Base-by-base conservation (phyloP, 2,329 filamentous ascomycete species). In the Dactylellina drechsleri region DNA sequence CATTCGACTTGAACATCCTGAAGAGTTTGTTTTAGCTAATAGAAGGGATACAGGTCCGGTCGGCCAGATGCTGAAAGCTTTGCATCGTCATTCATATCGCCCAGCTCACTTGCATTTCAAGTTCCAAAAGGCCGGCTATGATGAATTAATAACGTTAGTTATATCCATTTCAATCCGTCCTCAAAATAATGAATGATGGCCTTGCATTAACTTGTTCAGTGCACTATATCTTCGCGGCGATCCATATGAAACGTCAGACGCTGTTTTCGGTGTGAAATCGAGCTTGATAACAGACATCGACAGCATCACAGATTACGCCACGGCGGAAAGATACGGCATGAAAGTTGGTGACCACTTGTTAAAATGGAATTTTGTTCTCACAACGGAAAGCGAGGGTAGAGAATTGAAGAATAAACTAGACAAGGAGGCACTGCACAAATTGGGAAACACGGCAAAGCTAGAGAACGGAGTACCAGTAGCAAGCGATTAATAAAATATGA, bases 81-180 rank as follows among this genome's bases (percentile, higher is more conserved):
- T 95, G 79, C 85, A 86, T n/a, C 84, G 92, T n/a, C 92, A 95
- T 83, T 88, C 88, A 66, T 93, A 88, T 83, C 83, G 92, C 61
- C 92, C 92, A 0, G 87, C 89, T 18, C 92, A 95, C 81, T 87
- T 94, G 85, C 92, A 95, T 82, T 95, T 95, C 79, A 95, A 96
- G 91, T 93, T 96, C 83, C 88, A 90, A 80, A 93, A 92, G 84
- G 82, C 85, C 40, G 91, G 91, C 0, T 93, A 87, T 83, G 92
- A 96, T 83, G 87, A 90, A 80, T 82, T 96, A 79, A 90, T 95
- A 80, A 96, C 92, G 91, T 93, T 84, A 77, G 89, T 88, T 18
- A 16, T 45, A 15, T 10, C n/a, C n/a, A 45, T 45, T 45, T 4
- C 2, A 15, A 45, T 12, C 2, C 12, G 2, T 4, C 41, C n/a